Evolutionary conservation across 768 basidiomycete genomes (phyloP).

Genomic region (Calocybe cyanea): DNA sequence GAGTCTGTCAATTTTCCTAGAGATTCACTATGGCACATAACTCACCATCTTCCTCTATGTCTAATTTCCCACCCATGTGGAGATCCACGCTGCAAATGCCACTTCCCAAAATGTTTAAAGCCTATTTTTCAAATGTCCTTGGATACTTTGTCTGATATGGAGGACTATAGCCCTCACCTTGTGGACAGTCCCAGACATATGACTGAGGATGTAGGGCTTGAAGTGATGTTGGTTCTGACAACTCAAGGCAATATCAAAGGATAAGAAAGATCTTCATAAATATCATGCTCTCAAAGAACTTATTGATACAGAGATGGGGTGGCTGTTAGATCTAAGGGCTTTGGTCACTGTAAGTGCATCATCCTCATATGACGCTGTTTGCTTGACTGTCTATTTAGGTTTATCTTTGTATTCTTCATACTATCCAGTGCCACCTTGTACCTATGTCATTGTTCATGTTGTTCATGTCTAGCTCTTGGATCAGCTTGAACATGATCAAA

Average conservation of each 20-base stretch:
- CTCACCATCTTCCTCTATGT: constrained; percentile 20
- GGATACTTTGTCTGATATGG: constrained; percentile 24
- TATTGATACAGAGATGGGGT: constrained; percentile 79
- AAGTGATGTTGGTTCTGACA: constrained; percentile 25
- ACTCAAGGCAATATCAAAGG: constrained; percentile 25
- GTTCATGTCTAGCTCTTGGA: constrained; percentile 41
- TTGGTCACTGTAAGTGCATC: constrained; percentile 62
- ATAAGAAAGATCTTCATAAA: constrained; percentile 45
- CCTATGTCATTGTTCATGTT: constrained; percentile 36
- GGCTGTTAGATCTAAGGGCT: constrained; percentile 72
- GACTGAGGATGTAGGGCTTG: constrained; percentile 20
- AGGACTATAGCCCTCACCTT: constrained; percentile 20
- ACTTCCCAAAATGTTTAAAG: constrained; percentile 35
- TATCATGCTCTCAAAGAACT: constrained; percentile 84
- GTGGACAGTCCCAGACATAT: constrained; percentile 14
- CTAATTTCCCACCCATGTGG: constrained; percentile 43
- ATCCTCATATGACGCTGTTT: constrained; percentile 1
- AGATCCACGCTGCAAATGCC: constrained; percentile 58
- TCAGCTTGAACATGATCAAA: constrained; percentile 35
- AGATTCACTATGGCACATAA: constrained; percentile 18
- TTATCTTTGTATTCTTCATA: constrained; percentile 56
- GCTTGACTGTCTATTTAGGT: constrained; percentile 39
- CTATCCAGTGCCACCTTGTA: constrained; percentile 39
- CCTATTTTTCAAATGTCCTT: constrained; percentile 29
- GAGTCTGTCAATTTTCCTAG: constrained; percentile 10